Conservation (phyloP, 2,329 filamentous ascomycete genomes). For the Xylariales sp. region DNA sequence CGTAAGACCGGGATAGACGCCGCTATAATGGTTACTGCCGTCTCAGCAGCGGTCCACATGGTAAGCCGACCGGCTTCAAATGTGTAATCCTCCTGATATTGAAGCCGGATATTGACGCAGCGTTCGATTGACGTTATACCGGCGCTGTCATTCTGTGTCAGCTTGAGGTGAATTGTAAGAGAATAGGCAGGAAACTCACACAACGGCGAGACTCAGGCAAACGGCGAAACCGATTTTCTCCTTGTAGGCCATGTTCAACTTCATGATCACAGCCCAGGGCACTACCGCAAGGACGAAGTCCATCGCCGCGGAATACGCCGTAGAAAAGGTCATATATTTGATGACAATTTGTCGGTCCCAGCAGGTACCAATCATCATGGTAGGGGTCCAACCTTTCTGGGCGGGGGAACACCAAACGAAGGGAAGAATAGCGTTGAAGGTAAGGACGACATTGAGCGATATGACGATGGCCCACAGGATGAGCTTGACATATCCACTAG, state of each 20-base stretch:
- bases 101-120: conserved; percentile 5
- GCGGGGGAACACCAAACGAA: conserved; percentile 8
- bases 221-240: conserved; percentile 5
- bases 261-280: conserved; percentile 6
- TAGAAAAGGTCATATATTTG: not conserved
- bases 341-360: conserved; percentile 4
- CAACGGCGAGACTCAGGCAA: conserved; percentile 6
- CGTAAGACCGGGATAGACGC: conserved; percentile 6
- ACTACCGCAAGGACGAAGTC: conserved; percentile 4
- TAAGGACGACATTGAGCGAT: conserved; percentile 11
- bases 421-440: conserved; percentile 6
- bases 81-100: conserved; percentile 5
- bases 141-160: not conserved
- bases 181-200: not conserved
- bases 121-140: conserved; percentile 4
- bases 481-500: conserved; percentile 17
- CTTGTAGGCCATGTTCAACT: conserved; percentile 6
- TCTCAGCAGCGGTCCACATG: conserved; percentile 6
- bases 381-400: conserved; percentile 1
- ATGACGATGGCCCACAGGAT: conserved; percentile 26
- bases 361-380: not conserved
- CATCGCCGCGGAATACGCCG: conserved; percentile 2
- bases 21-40: conserved; percentile 5
- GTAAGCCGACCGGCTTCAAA: conserved; percentile 1
- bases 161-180: not conserved